Base-by-base conservation (phyloP, 1,284 basidiomycete species). In the Rhodotorula sp. region DNA sequence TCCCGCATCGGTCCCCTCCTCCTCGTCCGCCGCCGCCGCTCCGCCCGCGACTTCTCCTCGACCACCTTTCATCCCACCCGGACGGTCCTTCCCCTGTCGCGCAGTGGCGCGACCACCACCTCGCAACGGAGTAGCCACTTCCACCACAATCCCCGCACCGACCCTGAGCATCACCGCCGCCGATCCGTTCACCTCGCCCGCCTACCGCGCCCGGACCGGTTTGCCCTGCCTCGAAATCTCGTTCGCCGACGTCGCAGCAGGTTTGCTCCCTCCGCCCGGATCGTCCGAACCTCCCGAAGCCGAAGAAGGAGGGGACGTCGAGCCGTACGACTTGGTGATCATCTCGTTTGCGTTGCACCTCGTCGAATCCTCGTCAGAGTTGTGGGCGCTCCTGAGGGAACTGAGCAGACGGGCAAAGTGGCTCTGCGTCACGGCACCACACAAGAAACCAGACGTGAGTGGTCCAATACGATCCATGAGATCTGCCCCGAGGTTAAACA, bases 291-390 rank as follows among this genome's bases (percentile, higher is more conserved):
- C 29, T 20, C 51, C 23, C n/a, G 59, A 2, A 10, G 31, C 20
- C 3, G 59, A 61, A 23, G 12, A 8, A 46, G 57, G 60, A 31
- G 46, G 23, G 49, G 68, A 75, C 69, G 31, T 61, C 70, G 46
- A 80, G 56, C 39, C 76, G 48, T 83, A 88, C 60, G 89, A 90
- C 74, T 84, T 90, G 80, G 85, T 88, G 23, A 81, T 90, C 39
- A 89, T 89, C 76, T 90, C 88, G 2, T 90, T 90, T 75, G 89
- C 89, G 7, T 79, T 90, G 47, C 89, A 91, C 79, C 86, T 91
- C 46, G 81, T 90, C 57, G 86, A 87, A 59, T 84, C 84, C 29
- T 79, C 87, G 3, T 88, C 87, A 1, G 86, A 87, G 68, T 82
- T 91, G 23, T 90, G 87, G 77, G 83, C 87, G 16, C 81, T 90